Evolutionary conservation across 805 yeast genomes (phyloP), one percentile per base, ranked within the genome.

Genomic region (Wickerhamomyces bovis): DNA sequence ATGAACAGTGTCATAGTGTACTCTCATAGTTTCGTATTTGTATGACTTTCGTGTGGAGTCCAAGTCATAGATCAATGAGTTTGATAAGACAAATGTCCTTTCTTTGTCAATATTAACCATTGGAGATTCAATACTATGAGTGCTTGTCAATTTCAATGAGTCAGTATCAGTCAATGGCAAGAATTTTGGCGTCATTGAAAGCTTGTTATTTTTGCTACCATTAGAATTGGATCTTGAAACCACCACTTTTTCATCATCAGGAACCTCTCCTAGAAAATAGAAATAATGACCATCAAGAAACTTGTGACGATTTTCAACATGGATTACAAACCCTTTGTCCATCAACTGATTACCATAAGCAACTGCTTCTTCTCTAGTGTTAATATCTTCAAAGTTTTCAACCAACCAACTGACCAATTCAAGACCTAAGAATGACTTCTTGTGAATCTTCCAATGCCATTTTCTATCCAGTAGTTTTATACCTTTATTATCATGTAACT

Each of bases 261-360:
- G 26, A 13, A 25, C 35, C 12, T 47, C 43, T 9, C 44, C 30
- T n/a, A 90, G 63, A 55, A 79, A 82, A 59, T 92, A 92, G 64
- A 92, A 92, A 61, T 89, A 92, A 58, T 94, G 90, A 0, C 99
- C 99, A 66, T 92, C 96, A 44, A 89, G 66, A 55, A 94, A 88
- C 3, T 85, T 80, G 61, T 92, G 97, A 30, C 92, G 75, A 40
- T 78, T 72, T 50, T 85, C 88, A 19, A 89, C 97, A 58, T 92
- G 98, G n/a, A 64, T 70, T 60, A 92, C 80, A 15, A 92, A 57
- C 0, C 85, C 85, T 42, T 71, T 71, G 9, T 78, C 75, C 95
- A 89, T 86, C 39, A 92, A 66, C 9, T 67, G 61, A 55, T 89
- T 90, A 1, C 97, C 99, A 62, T 72, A 94, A 13, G 69, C 76